These are phyloP conservation scores for Mrakia hoshinonis DNA, from an alignment of 768 basidiomycete species.

Conservation along the genomic window DNA sequence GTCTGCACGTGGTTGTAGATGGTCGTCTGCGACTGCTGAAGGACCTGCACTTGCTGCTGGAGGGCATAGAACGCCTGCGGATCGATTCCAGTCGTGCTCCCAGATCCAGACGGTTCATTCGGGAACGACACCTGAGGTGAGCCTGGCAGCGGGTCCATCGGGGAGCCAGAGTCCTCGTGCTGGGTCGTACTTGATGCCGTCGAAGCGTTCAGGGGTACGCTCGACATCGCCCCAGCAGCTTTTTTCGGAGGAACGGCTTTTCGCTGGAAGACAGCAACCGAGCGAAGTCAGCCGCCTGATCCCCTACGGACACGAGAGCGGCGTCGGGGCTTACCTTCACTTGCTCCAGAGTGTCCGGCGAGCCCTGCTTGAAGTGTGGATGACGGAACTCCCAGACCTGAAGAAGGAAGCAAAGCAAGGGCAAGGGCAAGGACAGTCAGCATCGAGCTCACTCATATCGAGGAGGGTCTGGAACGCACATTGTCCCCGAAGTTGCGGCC, in stretches of 20 bases:
- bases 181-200: not conserved
- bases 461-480: constrained; percentile 38
- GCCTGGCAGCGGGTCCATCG: not conserved
- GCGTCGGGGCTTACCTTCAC: constrained; percentile 43
- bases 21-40: constrained; percentile 18
- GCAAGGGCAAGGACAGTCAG: not conserved
- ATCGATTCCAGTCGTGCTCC: not conserved
- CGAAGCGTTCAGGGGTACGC: not conserved
- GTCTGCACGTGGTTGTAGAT: constrained; percentile 47
- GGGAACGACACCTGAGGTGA: not conserved
- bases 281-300: not conserved
- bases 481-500: constrained; percentile 63
- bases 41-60: constrained; percentile 11
- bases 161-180: not conserved
- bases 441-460: not conserved
- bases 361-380: constrained; percentile 51
- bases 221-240: not conserved
- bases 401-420: not conserved
- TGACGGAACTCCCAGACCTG: constrained; percentile 45
- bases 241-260: constrained; percentile 31
- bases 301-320: not conserved
- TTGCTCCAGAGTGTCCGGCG: constrained; percentile 53
- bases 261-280: constrained; percentile 1
- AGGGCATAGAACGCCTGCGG: constrained; percentile 3
- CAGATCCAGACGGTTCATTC: not conserved